phyloP scores from a whole-genome alignment of 106 monocot species.

The Dioscorea alata region DNA sequence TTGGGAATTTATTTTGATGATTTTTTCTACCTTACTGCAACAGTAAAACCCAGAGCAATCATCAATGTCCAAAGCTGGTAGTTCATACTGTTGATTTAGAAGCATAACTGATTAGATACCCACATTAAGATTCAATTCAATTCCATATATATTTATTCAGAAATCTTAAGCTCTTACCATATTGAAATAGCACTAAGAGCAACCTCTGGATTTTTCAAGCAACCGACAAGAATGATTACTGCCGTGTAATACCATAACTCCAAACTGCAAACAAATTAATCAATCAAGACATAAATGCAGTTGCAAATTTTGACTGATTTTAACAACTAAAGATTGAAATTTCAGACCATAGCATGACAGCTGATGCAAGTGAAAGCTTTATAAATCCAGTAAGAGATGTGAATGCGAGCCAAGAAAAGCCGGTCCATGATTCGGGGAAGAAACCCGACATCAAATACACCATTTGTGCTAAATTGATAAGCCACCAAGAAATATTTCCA shows the following conservation, averaged over 20 bases:
- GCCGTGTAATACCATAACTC: conserved; percentile 90
- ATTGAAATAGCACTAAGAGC: conserved; percentile 73
- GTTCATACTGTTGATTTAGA: conserved; percentile 49
- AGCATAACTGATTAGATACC: background rate
- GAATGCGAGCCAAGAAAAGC: conserved; percentile 62
- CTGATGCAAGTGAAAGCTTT: conserved; percentile 77
- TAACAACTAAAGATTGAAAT: background rate
- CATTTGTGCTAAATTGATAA: conserved; percentile 44
- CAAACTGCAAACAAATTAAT: conserved; percentile 36
- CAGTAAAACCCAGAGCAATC: conserved; percentile 74
- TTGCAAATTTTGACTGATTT: background rate
- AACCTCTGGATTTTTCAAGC: conserved; percentile 61
- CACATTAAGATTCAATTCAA: no score
- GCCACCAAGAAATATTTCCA: conserved; percentile 84
- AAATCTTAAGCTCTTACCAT: conserved; percentile 28
- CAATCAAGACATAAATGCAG: background rate
- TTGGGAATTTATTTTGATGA: background rate
- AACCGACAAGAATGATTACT: conserved; percentile 69
- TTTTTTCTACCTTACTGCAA: conserved; percentile 59
- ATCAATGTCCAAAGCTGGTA: conserved; percentile 74
- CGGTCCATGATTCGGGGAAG: conserved; percentile 78
- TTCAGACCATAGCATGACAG: conserved; percentile 76
- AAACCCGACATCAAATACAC: conserved; percentile 44
- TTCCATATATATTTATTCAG: no score
- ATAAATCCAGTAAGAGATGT: conserved; percentile 49